Conservation (phyloP, 345 rosid species). For the Gossypium thurberi region DNA sequence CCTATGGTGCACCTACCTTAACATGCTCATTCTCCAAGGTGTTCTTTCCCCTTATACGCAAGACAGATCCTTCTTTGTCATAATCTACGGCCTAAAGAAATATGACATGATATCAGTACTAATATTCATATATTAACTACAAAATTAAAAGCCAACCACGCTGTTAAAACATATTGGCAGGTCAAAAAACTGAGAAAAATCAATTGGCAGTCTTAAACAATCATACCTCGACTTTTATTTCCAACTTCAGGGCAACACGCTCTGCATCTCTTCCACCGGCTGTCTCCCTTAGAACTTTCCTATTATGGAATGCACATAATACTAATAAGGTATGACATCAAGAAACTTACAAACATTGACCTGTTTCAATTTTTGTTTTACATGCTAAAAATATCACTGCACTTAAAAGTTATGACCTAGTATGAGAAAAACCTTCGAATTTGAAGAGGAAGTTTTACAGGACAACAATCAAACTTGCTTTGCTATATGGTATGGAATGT, state of each 20-base stretch:
- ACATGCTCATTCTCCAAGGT: constrained; percentile 76
- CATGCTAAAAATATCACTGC: neutral
- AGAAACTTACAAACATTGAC: neutral
- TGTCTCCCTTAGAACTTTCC: constrained; percentile 82
- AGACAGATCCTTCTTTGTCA: constrained; percentile 70
- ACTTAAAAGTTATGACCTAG: neutral
- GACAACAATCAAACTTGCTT: too few species aligned
- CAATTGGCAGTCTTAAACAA: neutral
- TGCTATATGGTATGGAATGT: too few species aligned
- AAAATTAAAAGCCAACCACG: neutral
- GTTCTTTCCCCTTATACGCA: constrained; percentile 91
- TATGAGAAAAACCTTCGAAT: neutral
- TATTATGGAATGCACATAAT: constrained; percentile 17
- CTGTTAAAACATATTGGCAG: neutral
- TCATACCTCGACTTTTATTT: constrained; percentile 79
- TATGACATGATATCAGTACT: neutral
- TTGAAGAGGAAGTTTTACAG: too few species aligned
- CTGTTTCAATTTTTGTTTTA: neutral
- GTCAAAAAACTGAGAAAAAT: neutral
- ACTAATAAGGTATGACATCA: neutral
- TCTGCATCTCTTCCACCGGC: constrained; percentile 85
- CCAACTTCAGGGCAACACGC: constrained; percentile 70
- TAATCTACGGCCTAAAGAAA: constrained; percentile 55
- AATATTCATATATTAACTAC: neutral
- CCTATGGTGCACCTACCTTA: constrained; percentile 40